A percentile compares a stretch with the other conserved stretches of the same genome.
Evolutionary conservation across 73 alveolate genomes (phyloP).

Genomic region (Urostyla sp.): DNA sequence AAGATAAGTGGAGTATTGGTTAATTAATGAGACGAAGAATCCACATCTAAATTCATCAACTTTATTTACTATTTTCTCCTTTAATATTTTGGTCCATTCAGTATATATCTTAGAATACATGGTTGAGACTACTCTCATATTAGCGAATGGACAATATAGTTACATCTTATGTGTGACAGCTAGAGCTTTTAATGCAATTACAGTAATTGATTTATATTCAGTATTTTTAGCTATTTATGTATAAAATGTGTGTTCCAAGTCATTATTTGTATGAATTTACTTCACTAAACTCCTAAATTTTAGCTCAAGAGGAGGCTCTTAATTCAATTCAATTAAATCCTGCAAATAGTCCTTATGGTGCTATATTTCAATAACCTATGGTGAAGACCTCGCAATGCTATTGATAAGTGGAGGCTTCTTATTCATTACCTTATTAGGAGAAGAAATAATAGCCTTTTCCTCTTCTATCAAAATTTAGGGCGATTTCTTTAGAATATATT

Average conservation of each 20-base stretch:
- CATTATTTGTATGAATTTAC: not conserved
- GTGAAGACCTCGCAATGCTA: not conserved
- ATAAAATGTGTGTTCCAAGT: conserved; percentile 14
- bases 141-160: conserved; percentile 19
- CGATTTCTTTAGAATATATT: too few species aligned
- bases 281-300: not conserved
- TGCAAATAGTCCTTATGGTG: not conserved
- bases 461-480: not conserved
- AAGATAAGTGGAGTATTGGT: not conserved
- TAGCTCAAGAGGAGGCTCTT: not conserved
- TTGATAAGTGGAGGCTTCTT: not conserved
- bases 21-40: conserved; percentile 35
- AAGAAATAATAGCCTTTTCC: too few species aligned
- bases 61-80: not conserved
- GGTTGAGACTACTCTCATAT: conserved; percentile 2
- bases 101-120: not conserved
- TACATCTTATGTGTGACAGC: not conserved
- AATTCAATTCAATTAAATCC: not conserved
- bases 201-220: conserved; percentile 27
- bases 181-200: conserved; percentile 15
- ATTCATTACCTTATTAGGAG: too few species aligned
- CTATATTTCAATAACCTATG: not conserved
- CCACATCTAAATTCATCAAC: conserved; percentile 42
- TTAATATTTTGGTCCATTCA: conserved; percentile 5
- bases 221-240: conserved; percentile 5